Base-by-base conservation (phyloP, 164 flowering plant genomes). In the Chloranthus sessilifolius region DNA sequence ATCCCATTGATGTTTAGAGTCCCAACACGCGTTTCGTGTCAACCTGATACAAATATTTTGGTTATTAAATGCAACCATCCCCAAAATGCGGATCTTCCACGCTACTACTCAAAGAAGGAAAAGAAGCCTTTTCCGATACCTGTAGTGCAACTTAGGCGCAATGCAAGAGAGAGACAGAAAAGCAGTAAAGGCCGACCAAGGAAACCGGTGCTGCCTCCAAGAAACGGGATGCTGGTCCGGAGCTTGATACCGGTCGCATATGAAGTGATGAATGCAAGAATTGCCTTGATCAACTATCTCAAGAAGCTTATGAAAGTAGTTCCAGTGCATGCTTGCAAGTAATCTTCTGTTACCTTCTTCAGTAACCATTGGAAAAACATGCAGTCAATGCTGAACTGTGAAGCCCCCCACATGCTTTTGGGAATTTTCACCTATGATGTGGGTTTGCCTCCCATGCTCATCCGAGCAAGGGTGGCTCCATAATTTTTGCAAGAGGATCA, bases 41-140 rank as follows among this genome's bases (percentile, higher is more conserved):
- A 21, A 25, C 39, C 68, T 31, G 38, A 26, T 45, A 43, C 35
- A 24, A 51, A 53, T 43, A 38, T 61, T 2, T 49, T 64, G 45
- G 64, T 66, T 26, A 52, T 82, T 25, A 76, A 56, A 40, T 61
- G 68, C 55, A 69, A 72, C 36, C 9, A 71, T 70, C 91, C 95
- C 10, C 99, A 92, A 62, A 92, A 92, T 77, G 65, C 84, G 7
- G 96, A 92, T 70, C 73, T 86, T 2, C 96, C 95, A 50, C 73
- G 72, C 31, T 70, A 78, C 49, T 78, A 78, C 62, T 76, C 94
- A 10, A 88, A 59, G 61, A 85, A 66, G 68, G 89, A 88, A 66
- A 88, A 81, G 67, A 92, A 86, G 70, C 99, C 96, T 20, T 92
- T 88, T 61, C 94, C 94, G 10, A 49, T 67, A 37, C 99, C 99